Percentiles rank a stretch among this genome's conserved stretches.
Conservation (phyloP, 805 yeast species). For the Yamadazyma philogaea region DNA sequence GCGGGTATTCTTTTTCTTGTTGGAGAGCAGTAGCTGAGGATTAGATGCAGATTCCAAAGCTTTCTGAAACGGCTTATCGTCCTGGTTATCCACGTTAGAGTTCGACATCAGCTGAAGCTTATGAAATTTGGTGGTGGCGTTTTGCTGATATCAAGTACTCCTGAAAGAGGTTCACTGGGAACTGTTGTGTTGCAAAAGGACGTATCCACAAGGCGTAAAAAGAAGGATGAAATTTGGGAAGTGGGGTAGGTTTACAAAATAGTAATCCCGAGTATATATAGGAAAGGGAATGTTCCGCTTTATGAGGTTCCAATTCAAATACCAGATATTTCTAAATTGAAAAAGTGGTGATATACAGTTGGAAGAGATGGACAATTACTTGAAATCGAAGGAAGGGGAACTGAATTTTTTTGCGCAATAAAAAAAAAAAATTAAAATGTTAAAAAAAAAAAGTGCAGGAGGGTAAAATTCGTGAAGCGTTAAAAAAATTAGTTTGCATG, state of each 20-base stretch:
- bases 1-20: slow-evolving; percentile 43
- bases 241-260: not conserved
- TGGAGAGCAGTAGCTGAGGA: slow-evolving; percentile 14
- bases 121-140: not conserved
- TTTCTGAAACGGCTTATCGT: slow-evolving; percentile 14
- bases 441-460: too few species aligned
- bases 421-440: slow-evolving; percentile 1
- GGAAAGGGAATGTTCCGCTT: not conserved
- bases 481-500: too few species aligned
- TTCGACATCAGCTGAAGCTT: not conserved
- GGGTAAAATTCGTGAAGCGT: too few species aligned
- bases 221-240: not conserved
- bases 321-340: not conserved
- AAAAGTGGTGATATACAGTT: not conserved
- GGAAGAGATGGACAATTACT: slow-evolving; percentile 1
- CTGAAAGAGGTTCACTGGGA: not conserved
- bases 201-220: not conserved
- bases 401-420: slow-evolving; percentile 10
- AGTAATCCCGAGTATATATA: not conserved
- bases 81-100: not conserved
- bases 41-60: slow-evolving; percentile 14
- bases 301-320: not conserved
- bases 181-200: slow-evolving; percentile 2
- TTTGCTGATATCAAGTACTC: not conserved
- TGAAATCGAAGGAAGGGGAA: slow-evolving; percentile 7